Conservation (phyloP, 768 basidiomycete genomes). For the Atractiella rhizophila region DNA sequence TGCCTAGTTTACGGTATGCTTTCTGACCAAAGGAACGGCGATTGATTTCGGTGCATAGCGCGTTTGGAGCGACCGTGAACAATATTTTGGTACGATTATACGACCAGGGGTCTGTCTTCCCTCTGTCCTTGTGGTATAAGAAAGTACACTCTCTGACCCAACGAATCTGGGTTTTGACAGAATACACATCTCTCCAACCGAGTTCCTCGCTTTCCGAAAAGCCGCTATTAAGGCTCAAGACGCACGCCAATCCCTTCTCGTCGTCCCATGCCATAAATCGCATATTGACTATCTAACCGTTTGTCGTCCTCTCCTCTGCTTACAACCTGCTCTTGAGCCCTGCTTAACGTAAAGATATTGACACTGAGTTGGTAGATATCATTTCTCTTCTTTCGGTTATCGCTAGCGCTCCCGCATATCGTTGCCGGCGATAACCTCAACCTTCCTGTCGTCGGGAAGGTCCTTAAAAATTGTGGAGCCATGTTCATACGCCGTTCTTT, state of each 20-base stretch:
- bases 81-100: constrained; percentile 8
- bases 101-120: background rate
- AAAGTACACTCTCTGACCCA: no score
- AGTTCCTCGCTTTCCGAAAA: constrained; percentile 10
- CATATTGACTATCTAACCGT: constrained; percentile 12
- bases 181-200: constrained; percentile 8
- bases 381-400: constrained; percentile 13
- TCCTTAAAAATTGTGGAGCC: constrained; percentile 12
- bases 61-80: no score
- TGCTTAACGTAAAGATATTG: background rate
- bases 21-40: no score
- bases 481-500: constrained; percentile 12
- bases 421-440: constrained; percentile 17
- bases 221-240: constrained; percentile 9
- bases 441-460: constrained; percentile 13
- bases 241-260: constrained; percentile 13
- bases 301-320: background rate
- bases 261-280: constrained; percentile 15
- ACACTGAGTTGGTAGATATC: background rate
- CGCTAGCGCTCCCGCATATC: constrained; percentile 15
- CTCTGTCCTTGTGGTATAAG: background rate
- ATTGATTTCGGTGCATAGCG: no score
- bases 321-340: background rate
- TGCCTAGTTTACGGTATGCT: no score
- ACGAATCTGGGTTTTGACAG: no score